Percentiles rank a stretch among this genome's conserved stretches.
These are phyloP conservation scores for Tetracladium setigerum DNA, from an alignment of 495 filamentous ascomycete species.

Conservation along the genomic window DNA sequence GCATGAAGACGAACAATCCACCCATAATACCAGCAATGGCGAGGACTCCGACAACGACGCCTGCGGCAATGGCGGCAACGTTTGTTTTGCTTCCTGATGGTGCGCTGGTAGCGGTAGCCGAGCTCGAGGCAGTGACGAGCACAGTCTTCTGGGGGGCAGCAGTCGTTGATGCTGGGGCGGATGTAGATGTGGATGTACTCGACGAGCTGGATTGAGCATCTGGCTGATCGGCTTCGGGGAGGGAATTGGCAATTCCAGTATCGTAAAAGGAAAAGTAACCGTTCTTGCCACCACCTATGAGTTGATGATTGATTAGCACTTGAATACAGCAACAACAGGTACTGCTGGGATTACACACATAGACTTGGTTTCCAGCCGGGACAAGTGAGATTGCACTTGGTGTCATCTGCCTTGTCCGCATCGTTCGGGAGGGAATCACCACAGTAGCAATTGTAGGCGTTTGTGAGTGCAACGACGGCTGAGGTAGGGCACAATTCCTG, in stretches of 20 bases:
- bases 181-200: conserved; percentile 19
- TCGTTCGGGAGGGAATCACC: conserved; percentile 49
- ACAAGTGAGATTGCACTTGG: conserved; percentile 48
- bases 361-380: conserved; percentile 39
- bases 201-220: conserved; percentile 4
- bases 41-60: conserved; percentile 80
- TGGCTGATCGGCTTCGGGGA: conserved; percentile 16
- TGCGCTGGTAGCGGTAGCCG: conserved; percentile 1
- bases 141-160: conserved; percentile 22
- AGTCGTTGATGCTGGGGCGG: conserved; percentile 4
- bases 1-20: conserved; percentile 67
- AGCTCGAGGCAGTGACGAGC: conserved; percentile 20
- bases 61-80: conserved; percentile 75
- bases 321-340: background rate
- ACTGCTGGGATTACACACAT: conserved; percentile 56
- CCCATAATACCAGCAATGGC: conserved; percentile 56
- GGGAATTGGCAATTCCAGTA: conserved; percentile 37
- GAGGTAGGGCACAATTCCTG: conserved; percentile 27
- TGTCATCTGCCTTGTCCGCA: conserved; percentile 34
- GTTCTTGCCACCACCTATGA: conserved; percentile 43
- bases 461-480: conserved; percentile 33
- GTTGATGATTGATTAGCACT: conserved; percentile 23
- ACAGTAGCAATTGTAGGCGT: conserved; percentile 50
- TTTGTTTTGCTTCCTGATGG: conserved; percentile 35
- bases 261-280: conserved; percentile 24